phyloP scores from a whole-genome alignment of 495 filamentous ascomycete genomes.

The Penicillium turbatum region DNA sequence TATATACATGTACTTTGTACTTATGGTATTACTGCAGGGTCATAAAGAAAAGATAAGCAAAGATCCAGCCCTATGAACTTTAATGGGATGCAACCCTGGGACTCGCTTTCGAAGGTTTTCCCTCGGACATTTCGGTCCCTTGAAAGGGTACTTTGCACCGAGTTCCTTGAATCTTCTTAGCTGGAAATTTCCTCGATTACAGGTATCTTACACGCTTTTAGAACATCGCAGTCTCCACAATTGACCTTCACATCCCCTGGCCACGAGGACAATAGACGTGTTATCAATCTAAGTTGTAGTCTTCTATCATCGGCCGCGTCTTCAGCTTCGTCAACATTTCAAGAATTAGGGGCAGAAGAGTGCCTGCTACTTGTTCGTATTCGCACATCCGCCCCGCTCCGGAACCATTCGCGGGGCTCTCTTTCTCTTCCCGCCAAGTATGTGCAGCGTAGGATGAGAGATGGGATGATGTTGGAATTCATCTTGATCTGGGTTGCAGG shows the following conservation, averaged over 20 bases:
- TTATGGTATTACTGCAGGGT: neutral
- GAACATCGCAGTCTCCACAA: too few relatives aligned
- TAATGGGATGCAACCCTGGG: neutral
- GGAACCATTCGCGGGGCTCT: constrained; percentile 16
- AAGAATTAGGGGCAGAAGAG: neutral
- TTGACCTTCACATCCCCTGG: too few relatives aligned
- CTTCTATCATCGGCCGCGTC: neutral
- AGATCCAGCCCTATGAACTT: constrained; percentile 6
- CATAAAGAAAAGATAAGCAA: neutral
- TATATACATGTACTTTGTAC: neutral
- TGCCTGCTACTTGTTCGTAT: constrained; percentile 24
- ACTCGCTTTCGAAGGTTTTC: too few relatives aligned
- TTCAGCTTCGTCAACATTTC: neutral
- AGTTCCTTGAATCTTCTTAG: too few relatives aligned
- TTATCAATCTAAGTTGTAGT: too few relatives aligned
- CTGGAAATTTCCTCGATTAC: too few relatives aligned
- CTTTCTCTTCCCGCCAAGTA: constrained; percentile 3
- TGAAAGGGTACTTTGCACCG: constrained; percentile 8
- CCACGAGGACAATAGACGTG: too few relatives aligned
- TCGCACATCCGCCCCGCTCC: constrained; percentile 27
- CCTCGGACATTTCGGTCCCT: neutral
- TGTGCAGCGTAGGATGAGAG: neutral
- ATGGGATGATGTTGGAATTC: neutral
- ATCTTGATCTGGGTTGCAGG: neutral
- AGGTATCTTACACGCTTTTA: too few relatives aligned